Base-by-base conservation (phyloP, 192 early-diverging fungal species). In the Dimargaris cristalligena region DNA sequence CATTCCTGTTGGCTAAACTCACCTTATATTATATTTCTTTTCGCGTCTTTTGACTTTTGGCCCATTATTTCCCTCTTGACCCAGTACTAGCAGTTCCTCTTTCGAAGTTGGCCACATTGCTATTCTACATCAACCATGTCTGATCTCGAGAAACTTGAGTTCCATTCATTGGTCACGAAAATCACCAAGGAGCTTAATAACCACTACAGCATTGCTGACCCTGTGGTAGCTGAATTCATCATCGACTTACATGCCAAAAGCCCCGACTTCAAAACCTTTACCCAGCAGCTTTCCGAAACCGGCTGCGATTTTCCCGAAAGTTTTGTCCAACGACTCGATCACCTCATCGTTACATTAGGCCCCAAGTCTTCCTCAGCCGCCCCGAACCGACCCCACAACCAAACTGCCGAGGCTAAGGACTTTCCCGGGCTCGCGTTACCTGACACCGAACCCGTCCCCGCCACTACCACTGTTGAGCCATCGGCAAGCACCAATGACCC, bases 201-300 rank as follows among this genome's bases (percentile, higher is more conserved):
- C 72, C 95, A 99, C 65, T 86, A 78, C 34, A 89, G 89, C 10
- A 77, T 94, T 61, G 81, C 86, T 41, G 93, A 96, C 74, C 92
- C 89, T 67, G 80, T 80, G 28, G 65, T 86, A 50, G 91, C 95
- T 58, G 95, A 99, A 63, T 99, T 87, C 63, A 78, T 99, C 45
- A 82, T 99, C 41, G 76, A 85, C 61, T 62, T 95, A 29, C 92
- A 99, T 63, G 77, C 78, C 31, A 70, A 86, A 66, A 78, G 76
- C 60, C 75, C 70, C 51, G 73, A 67, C 58, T 70, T 82, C 48
- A 67, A 46, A 33, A 71, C 71, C 23, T 99, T 92, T 69, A 85
- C 85, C 51, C 61, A 67, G 30, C 73, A 69, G 35, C 74, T 95
- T 4, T 68, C 77, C 34, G 77, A 84, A 51, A 78, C 75, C 22